These are phyloP conservation scores for Eragrostis curvula DNA, from an alignment of 176 grass and related monocot species.

Conservation along the genomic window DNA sequence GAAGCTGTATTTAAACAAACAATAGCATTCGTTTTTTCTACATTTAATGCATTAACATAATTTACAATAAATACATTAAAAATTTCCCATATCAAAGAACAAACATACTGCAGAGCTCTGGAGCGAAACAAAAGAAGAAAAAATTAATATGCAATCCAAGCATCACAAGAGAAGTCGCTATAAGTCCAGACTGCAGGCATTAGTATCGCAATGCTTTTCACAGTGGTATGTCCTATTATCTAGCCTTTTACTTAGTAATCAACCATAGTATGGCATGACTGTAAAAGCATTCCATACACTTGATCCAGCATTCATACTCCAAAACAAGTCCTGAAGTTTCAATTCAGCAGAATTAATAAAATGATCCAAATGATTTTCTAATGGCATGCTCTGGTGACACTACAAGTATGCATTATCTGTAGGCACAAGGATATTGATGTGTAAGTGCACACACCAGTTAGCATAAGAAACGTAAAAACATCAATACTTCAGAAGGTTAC, in stretches of 20 bases:
- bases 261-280: background rate
- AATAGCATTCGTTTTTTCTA: background rate
- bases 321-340: background rate
- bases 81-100: background rate
- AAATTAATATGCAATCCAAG: background rate
- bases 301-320: background rate
- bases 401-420: background rate
- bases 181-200: background rate
- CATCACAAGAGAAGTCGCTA: background rate
- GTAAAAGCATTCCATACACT: background rate
- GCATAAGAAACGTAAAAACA: background rate
- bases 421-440: background rate
- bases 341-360: slow-evolving; percentile 5
- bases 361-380: background rate
- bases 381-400: background rate
- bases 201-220: background rate
- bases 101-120: background rate
- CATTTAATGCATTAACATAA: background rate
- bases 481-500: slow-evolving; percentile 37
- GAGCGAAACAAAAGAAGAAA: background rate
- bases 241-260: background rate
- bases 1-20: slow-evolving; percentile 3
- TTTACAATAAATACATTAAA: background rate
- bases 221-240: background rate
- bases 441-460: background rate